These are phyloP conservation scores for Globisporangium yorkense DNA, from an alignment of 352 stramenopile genomes.

Conservation along the genomic window DNA sequence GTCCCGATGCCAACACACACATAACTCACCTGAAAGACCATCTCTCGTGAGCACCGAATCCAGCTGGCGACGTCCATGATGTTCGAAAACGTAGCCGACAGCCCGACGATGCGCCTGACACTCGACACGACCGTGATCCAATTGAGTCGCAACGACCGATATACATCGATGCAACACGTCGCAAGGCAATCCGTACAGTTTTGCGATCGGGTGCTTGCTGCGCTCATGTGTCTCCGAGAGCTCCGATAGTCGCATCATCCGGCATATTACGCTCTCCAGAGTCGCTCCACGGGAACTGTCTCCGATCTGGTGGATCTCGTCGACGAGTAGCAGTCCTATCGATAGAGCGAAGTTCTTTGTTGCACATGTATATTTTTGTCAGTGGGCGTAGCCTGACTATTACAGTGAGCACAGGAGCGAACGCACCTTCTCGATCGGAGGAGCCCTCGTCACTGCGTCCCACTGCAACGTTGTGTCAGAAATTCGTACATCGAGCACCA, in stretches of 20 bases:
- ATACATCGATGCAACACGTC: no score
- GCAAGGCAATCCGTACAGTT: conserved; percentile 11
- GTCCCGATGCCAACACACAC: not conserved
- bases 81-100: conserved; percentile 37
- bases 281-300: conserved; percentile 19
- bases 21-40: conserved; percentile 18
- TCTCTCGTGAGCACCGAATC: conserved; percentile 21
- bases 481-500: not conserved
- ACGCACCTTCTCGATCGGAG: conserved; percentile 9
- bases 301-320: conserved; percentile 45
- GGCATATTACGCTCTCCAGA: conserved; percentile 28
- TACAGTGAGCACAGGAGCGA: not conserved
- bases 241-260: conserved; percentile 30
- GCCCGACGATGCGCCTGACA: conserved; percentile 25
- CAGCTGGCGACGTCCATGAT: conserved; percentile 21
- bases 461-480: conserved; percentile 18
- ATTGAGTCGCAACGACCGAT: no score
- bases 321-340: conserved; percentile 23
- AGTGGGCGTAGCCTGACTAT: not conserved
- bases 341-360: conserved; percentile 9
- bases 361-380: not conserved
- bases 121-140: not conserved
- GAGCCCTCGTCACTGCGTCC: conserved; percentile 25
- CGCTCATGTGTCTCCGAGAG: conserved; percentile 6
- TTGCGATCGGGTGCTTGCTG: conserved; percentile 9